A percentile compares a stretch with the other conserved stretches of the same genome.
Conservation (phyloP, 768 basidiomycete genomes). For the Tremella fuciformis region DNA sequence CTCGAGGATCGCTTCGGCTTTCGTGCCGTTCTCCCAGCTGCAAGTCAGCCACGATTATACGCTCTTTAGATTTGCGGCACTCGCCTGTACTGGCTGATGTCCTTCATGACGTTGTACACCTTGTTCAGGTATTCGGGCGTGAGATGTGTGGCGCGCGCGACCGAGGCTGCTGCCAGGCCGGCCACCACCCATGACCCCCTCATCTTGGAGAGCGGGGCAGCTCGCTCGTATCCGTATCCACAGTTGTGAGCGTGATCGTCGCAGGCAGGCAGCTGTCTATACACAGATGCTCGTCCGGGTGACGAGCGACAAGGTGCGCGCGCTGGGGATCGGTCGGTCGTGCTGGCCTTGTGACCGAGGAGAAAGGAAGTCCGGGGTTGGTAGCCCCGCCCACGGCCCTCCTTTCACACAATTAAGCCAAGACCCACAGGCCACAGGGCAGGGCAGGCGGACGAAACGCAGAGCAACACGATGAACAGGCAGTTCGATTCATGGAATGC, state of each 20-base stretch:
- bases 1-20: conserved; percentile 45
- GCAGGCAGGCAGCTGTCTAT: too few species aligned
- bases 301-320: neutral
- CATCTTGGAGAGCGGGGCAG: too few species aligned
- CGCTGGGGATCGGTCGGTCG: neutral
- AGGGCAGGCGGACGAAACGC: too few species aligned
- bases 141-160: conserved; percentile 26
- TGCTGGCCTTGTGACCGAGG: neutral
- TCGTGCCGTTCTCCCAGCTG: conserved; percentile 50
- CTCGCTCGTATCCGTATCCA: too few species aligned
- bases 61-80: conserved; percentile 10
- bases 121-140: conserved; percentile 29
- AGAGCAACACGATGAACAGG: too few species aligned
- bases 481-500: too few species aligned
- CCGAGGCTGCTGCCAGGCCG: neutral
- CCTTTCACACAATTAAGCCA: neutral
- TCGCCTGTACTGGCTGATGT: conserved; percentile 34
- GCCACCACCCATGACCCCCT: too few species aligned
- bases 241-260: too few species aligned
- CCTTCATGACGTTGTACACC: conserved; percentile 43
- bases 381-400: neutral
- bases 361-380: neutral
- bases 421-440: too few species aligned
- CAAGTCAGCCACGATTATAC: conserved; percentile 1
- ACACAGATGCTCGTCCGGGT: too few species aligned